Conservation (phyloP, 2,329 filamentous ascomycete genomes). For the Dactylellina parvicollis region DNA sequence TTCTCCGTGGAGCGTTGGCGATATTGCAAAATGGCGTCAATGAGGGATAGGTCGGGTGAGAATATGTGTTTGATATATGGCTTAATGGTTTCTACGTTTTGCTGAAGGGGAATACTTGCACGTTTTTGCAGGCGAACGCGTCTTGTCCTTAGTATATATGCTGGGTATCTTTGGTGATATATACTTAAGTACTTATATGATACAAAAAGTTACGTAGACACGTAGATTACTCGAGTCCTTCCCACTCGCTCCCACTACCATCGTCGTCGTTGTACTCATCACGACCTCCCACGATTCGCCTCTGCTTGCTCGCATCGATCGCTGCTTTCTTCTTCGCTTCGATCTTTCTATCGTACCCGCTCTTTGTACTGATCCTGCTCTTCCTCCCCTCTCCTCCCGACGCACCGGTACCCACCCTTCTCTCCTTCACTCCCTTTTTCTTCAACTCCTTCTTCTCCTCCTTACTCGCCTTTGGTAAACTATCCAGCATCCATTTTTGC, state of each 20-base stretch:
- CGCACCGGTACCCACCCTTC: conserved; percentile 31
- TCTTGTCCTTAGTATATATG: no score
- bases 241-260: conserved; percentile 42
- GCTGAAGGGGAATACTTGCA: no score
- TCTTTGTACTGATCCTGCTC: conserved; percentile 82
- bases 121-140: no score
- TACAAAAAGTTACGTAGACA: no score
- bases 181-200: no score
- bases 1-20: conserved; percentile 29
- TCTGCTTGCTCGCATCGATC: conserved; percentile 70
- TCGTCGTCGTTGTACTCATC: background rate
- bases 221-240: conserved; percentile 27
- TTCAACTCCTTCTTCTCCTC: conserved; percentile 84
- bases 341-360: conserved; percentile 75
- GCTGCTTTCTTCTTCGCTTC: conserved; percentile 74
- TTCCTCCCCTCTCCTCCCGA: conserved; percentile 62
- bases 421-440: conserved; percentile 62
- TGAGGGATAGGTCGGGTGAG: no score
- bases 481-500: conserved; percentile 87
- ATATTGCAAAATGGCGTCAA: no score
- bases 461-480: conserved; percentile 84
- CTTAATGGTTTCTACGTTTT: no score
- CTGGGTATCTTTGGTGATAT: no score
- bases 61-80: no score
- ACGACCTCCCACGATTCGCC: conserved; percentile 59